Conservation (phyloP, 805 yeast genomes). For the Sugiyamaella chiloensis region DNA sequence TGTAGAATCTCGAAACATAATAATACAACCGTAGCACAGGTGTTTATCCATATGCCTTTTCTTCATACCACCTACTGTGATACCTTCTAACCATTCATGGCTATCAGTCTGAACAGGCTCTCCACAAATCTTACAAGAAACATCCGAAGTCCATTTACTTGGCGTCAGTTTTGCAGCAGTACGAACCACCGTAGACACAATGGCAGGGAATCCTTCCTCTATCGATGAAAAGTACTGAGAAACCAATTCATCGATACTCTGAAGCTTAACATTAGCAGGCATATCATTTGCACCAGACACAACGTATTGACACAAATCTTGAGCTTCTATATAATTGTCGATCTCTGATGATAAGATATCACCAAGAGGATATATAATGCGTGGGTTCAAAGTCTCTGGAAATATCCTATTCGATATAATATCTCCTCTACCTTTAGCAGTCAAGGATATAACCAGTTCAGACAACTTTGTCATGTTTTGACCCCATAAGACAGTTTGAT, state of each 20-base stretch:
- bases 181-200: constrained; percentile 87
- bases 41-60: constrained; percentile 25
- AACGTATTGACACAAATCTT: constrained; percentile 38
- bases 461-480: constrained; percentile 83
- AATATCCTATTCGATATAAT: constrained; percentile 44
- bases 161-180: constrained; percentile 69
- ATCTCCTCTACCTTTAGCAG: constrained; percentile 85
- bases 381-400: constrained; percentile 30
- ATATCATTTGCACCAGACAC: constrained; percentile 25
- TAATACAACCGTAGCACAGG: constrained; percentile 78
- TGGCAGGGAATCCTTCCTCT: constrained; percentile 79
- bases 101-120: constrained; percentile 55
- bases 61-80: constrained; percentile 46
- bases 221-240: constrained; percentile 66
- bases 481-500: constrained; percentile 65
- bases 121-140: constrained; percentile 56
- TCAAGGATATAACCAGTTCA: constrained; percentile 69
- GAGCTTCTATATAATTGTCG: constrained; percentile 48
- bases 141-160: constrained; percentile 6
- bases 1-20: constrained; percentile 49
- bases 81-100: constrained; percentile 60
- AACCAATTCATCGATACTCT: constrained; percentile 79
- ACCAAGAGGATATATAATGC: constrained; percentile 65
- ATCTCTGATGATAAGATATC: constrained; percentile 74
- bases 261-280: constrained; percentile 56